These are phyloP conservation scores for Hypoxylon sp. DNA, from an alignment of 2,329 filamentous ascomycete genomes.

Conservation along the genomic window DNA sequence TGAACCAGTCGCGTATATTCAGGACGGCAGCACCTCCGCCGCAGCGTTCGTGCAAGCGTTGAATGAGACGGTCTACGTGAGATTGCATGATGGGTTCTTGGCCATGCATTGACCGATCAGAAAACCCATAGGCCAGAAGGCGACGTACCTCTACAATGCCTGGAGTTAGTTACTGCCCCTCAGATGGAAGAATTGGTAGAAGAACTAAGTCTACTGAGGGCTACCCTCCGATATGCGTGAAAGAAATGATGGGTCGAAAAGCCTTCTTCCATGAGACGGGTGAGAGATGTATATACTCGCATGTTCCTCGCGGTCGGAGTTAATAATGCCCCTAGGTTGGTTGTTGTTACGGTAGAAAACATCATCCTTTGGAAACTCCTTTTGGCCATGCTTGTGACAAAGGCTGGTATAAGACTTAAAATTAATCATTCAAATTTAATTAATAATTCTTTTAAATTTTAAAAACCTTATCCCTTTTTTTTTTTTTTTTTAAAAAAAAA, in stretches of 20 bases:
- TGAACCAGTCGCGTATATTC: slow-evolving; percentile 36
- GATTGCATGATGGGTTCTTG: slow-evolving; percentile 37
- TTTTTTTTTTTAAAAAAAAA: too few relatives aligned
- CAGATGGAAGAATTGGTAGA: too few relatives aligned
- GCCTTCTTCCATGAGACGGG: too few relatives aligned
- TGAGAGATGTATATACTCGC: too few relatives aligned
- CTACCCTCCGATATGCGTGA: too few relatives aligned
- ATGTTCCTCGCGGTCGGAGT: not conserved
- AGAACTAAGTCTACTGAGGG: too few relatives aligned
- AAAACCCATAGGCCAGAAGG: not conserved
- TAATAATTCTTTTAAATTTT: too few relatives aligned
- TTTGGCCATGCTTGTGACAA: slow-evolving; percentile 30
- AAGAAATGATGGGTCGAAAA: too few relatives aligned
- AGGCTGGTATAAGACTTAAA: too few relatives aligned
- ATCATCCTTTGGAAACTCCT: slow-evolving; percentile 30
- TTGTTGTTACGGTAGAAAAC: not conserved
- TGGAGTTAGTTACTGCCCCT: too few relatives aligned
- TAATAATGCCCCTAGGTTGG: not conserved
- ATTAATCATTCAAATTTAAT: too few relatives aligned
- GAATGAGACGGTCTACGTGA: slow-evolving; percentile 31
- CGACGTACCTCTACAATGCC: slow-evolving; percentile 1
- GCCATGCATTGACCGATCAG: slow-evolving; percentile 27
- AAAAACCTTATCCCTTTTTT: too few relatives aligned
- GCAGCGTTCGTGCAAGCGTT: slow-evolving; percentile 24
- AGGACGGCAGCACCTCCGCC: slow-evolving; percentile 27